Percentiles rank a stretch among this genome's conserved stretches.
Evolutionary conservation across 495 filamentous ascomycete species (phyloP).

Genomic region (Oidiodendron maius): DNA sequence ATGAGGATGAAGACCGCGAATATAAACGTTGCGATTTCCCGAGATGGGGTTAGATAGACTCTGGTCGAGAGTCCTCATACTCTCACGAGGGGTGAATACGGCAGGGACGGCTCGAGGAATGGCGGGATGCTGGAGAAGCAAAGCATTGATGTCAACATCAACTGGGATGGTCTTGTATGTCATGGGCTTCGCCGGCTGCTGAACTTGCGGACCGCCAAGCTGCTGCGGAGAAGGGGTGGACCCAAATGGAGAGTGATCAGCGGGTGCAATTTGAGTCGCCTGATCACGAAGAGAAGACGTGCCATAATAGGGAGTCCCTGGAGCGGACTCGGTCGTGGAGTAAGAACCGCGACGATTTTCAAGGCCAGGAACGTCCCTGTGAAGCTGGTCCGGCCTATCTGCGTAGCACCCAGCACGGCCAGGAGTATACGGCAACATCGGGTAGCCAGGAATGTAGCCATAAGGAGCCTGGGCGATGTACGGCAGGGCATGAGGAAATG

Average conservation of each 20-base stretch:
- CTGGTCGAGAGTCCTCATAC: constrained; percentile 77
- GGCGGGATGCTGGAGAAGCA: constrained; percentile 67
- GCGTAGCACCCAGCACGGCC: constrained; percentile 28
- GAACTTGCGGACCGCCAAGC: constrained; percentile 33
- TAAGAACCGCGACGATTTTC: constrained; percentile 58
- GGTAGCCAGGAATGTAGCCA: constrained; percentile 28
- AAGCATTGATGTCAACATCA: constrained; percentile 59
- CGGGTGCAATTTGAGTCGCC: constrained; percentile 44
- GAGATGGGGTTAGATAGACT: constrained; percentile 83
- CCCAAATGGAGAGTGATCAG: constrained; percentile 55
- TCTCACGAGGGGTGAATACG: constrained; percentile 66
- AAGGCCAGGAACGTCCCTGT: constrained; percentile 49
- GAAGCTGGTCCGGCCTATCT: constrained; percentile 27
- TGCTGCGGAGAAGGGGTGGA: constrained; percentile 62
- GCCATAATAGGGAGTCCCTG: constrained; percentile 52
- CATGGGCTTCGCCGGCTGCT: constrained; percentile 41
- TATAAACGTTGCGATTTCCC: constrained; percentile 91
- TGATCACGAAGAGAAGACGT: constrained; percentile 46
- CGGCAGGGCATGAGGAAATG: constrained; percentile 13
- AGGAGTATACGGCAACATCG: constrained; percentile 43
- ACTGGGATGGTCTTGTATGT: constrained; percentile 41
- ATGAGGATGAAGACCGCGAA: constrained; percentile 87
- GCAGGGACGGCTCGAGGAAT: constrained; percentile 90
- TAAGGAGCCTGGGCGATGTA: constrained; percentile 29
- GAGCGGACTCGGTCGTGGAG: constrained; percentile 66